phyloP scores from a whole-genome alignment of 169 alveolate genomes.

The Plasmodium cynomolgi region DNA sequence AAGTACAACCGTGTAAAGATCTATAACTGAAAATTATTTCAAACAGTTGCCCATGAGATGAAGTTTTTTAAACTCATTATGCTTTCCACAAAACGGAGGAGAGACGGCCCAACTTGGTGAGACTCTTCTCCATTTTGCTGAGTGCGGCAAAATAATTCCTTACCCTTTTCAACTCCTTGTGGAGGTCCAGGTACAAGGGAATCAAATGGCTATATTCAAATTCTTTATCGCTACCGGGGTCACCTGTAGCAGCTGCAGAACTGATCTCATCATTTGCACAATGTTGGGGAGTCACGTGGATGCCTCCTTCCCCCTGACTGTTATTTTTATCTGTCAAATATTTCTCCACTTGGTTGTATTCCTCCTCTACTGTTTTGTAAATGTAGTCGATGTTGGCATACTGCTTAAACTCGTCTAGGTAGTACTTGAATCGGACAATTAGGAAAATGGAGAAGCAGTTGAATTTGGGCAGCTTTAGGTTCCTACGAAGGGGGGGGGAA shows the following conservation, averaged over 20 bases:
- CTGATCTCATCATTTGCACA: background rate
- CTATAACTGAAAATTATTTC: background rate
- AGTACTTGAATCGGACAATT: conserved; percentile 65
- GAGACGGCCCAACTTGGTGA: background rate
- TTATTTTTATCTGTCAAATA: conserved; percentile 5
- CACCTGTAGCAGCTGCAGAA: background rate
- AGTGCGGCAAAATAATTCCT: background rate
- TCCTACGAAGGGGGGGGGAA: background rate
- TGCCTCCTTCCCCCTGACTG: background rate
- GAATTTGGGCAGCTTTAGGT: conserved; percentile 45
- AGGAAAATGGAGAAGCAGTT: conserved; percentile 60
- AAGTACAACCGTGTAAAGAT: background rate
- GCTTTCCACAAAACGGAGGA: background rate
- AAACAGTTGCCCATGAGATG: background rate
- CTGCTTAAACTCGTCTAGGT: conserved; percentile 62
- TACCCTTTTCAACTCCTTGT: conserved; percentile 71
- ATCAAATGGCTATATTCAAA: conserved; percentile 46
- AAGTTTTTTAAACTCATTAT: background rate
- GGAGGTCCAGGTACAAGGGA: conserved; percentile 50
- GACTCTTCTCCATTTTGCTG: background rate
- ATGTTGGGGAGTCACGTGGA: background rate
- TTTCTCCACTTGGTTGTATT: conserved; percentile 31
- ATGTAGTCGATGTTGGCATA: conserved; percentile 62
- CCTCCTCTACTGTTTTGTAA: conserved; percentile 62
- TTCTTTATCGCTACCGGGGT: background rate